Conservation (phyloP, 2,329 filamentous ascomycete genomes). For the Colletotrichum agaves region DNA sequence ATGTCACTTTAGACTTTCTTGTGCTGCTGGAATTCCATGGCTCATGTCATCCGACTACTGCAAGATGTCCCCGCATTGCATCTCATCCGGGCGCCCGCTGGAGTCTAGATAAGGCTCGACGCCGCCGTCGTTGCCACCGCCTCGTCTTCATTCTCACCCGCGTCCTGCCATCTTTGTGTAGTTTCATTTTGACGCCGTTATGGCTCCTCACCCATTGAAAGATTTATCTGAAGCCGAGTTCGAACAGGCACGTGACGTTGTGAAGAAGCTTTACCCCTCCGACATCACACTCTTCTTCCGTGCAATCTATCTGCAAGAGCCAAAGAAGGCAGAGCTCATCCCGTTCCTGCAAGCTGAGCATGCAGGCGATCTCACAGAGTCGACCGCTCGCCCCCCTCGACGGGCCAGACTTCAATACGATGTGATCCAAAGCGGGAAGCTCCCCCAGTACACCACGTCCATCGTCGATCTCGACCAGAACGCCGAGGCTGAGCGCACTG, state of each 20-base stretch:
- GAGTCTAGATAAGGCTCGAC: slow-evolving; percentile 22
- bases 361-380: slow-evolving; percentile 56
- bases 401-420: slow-evolving; percentile 59
- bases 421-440: slow-evolving; percentile 46
- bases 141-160: not conserved
- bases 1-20: not conserved
- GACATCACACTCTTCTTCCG: slow-evolving; percentile 57
- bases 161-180: no score
- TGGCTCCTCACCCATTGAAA: slow-evolving; percentile 56
- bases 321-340: slow-evolving; percentile 66
- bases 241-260: slow-evolving; percentile 55
- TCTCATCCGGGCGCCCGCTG: not conserved
- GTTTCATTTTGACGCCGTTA: not conserved
- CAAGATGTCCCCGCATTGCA: slow-evolving; percentile 21
- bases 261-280: slow-evolving; percentile 48
- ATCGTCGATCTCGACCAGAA: slow-evolving; percentile 51
- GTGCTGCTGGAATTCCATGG: not conserved
- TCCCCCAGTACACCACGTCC: slow-evolving; percentile 47
- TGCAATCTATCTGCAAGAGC: slow-evolving; percentile 71
- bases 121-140: not conserved
- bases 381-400: slow-evolving; percentile 56
- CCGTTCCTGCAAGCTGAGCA: slow-evolving; percentile 72
- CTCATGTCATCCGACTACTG: slow-evolving; percentile 18
- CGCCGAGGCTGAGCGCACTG: slow-evolving; percentile 44
- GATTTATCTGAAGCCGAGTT: slow-evolving; percentile 63